Base-by-base conservation (phyloP, 768 basidiomycete species). In the Artomyces pyxidatus region DNA sequence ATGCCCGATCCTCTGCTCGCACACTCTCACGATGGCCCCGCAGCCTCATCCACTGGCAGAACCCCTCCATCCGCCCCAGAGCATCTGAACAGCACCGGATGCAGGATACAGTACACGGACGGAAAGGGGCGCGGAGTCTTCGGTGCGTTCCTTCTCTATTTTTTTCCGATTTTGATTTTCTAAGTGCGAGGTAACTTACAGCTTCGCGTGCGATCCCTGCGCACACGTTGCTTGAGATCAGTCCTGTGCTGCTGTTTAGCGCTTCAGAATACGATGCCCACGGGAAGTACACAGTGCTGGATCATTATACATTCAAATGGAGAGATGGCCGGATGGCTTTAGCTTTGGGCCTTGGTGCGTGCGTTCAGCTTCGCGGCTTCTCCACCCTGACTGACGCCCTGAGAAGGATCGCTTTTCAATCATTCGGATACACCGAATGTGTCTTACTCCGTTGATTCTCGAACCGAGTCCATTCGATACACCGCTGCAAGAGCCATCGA, bases 281-380 rank as follows among this genome's bases (percentile, higher is more conserved):
- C 65, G 79, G 81, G 57, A 68, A 63, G 55, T 58, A 82, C 53
- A 90, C 85, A 0, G 62, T 82, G 0, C 67, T 90, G 9, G 81
- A 90, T 57, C 78, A 83, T 38, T 88, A 89, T 59, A 77, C 85
- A 0, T 90, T 88, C 59, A 78, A 73, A 23, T 93, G 87, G 85
- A 65, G 68, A 51, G 81, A 83, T 50, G 80, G 83, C 5, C 69
- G 76, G 6, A 83, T 85, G 82, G 91, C 86, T 1, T 72, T 93
- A 17, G 81, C 85, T 1, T 65, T 89, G 1, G 89, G 89, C 3
- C 71, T 90, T 22, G 88, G 88, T 89, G 5, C 32, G 32, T 17
- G 17, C 32, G 12, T 6, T 23, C 9, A 17, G 47, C 38, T 29
- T 25, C 23, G 14, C 37, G 16, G 5, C 10, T 10, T 14, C 28